Base-by-base conservation (phyloP, 371 early-diverging fungal genomes). In the Batkoa obscura region DNA sequence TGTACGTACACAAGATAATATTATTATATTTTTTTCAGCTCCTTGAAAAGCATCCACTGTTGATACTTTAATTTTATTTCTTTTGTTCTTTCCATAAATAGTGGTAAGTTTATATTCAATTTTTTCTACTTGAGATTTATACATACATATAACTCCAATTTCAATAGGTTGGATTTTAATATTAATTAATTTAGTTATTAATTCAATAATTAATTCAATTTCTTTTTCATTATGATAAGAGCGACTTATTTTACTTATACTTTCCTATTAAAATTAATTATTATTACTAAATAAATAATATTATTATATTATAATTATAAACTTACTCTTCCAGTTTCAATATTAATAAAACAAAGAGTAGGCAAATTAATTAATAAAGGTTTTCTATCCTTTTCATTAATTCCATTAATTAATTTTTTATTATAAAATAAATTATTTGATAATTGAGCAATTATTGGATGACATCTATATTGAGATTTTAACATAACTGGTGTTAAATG, bases 21-120 rank as follows among this genome's bases (percentile, higher is more conserved):
- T 61, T 59, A 88, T 85, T 39, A 86, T 68, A 13, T 77, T 72
- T 58, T 81, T 83, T 61, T 89, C 90, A 15, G 82, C 83, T 13
- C 90, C 88, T 67, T 87, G 83, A 62, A 87, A 90, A 2, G 86
- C 81, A 63, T 90, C 90, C 1, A 86, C 85, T 0, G 88, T 88
- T 6, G 79, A 76, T 31, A 48, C 32, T 10, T 38, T 56, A 34
- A 47, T 34, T 53, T 58, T 30, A 60, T 59, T 62, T 66, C 58
- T 66, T 61, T 59, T 62, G 67, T 58, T 66, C 65, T 17, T 68
- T 49, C 49, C 56, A 48, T 2, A 55, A 15, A 9, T 30, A 34
- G 12, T 38, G 36, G 2, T 32, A 41, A 1, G 62, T 56, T 13
- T 75, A 48, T 52, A 57, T 0, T 57, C 48, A 5, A 79, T 57